These are phyloP conservation scores for Phytophthora capsici DNA, from an alignment of 352 stramenopile genomes.

Conservation along the genomic window DNA sequence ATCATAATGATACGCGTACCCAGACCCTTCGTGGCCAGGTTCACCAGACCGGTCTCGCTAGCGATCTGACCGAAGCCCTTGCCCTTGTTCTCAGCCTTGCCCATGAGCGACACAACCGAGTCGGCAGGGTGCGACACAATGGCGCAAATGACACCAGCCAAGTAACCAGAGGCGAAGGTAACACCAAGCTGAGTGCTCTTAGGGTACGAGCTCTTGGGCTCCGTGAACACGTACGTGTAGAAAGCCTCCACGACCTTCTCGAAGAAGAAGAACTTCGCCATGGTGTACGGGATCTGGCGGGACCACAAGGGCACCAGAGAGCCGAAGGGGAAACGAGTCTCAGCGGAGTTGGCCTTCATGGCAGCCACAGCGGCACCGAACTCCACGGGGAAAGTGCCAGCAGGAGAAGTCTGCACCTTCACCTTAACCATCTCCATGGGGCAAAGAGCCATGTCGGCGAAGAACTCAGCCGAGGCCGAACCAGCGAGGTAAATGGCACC, in stretches of 20 bases:
- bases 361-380: conserved; percentile 85
- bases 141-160: conserved; percentile 98
- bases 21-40: conserved; percentile 90
- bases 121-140: conserved; percentile 99
- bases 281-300: conserved; percentile 98
- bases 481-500: conserved; percentile 92
- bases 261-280: conserved; percentile 99
- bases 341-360: conserved; percentile 90
- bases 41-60: conserved; percentile 75
- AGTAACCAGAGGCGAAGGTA: conserved; percentile 98
- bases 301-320: conserved; percentile 91
- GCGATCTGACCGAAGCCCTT: conserved; percentile 92
- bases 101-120: conserved; percentile 98
- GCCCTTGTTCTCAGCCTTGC: conserved; percentile 91
- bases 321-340: conserved; percentile 92
- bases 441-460: conserved; percentile 93
- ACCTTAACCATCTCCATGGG: conserved; percentile 97
- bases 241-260: conserved; percentile 90
- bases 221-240: conserved; percentile 91
- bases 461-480: conserved; percentile 94
- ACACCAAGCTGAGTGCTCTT: conserved; percentile 96
- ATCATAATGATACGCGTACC: conserved; percentile 96
- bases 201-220: conserved; percentile 91
- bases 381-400: conserved; percentile 89
- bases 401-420: conserved; percentile 92